phyloP scores from a whole-genome alignment of 805 yeast species.

The Ascoidea tarda region DNA sequence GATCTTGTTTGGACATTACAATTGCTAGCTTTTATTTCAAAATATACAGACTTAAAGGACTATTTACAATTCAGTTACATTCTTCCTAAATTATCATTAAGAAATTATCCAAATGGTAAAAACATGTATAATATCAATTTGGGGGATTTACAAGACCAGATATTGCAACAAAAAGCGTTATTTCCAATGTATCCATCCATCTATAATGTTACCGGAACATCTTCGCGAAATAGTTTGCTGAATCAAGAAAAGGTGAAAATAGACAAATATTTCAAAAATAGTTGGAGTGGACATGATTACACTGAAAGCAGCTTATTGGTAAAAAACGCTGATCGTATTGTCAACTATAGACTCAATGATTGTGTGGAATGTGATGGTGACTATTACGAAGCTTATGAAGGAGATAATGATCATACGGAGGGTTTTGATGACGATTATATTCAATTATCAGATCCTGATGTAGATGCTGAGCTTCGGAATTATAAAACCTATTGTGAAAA shows the following conservation, averaged over 20 bases:
- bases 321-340: neutral
- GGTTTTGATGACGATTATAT: conserved; percentile 10
- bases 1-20: conserved; percentile 92
- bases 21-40: conserved; percentile 82
- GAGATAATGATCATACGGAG: neutral
- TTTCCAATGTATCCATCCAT: neutral
- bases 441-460: conserved; percentile 19
- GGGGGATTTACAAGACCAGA: neutral
- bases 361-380: neutral
- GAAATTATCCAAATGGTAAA: conserved; percentile 17
- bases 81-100: conserved; percentile 52
- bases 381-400: neutral
- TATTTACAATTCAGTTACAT: conserved; percentile 63
- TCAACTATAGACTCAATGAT: no score
- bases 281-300: neutral
- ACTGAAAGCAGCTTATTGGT: neutral
- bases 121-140: conserved; percentile 9
- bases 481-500: conserved; percentile 22
- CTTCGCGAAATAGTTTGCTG: neutral
- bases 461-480: conserved; percentile 7
- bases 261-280: neutral
- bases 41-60: conserved; percentile 70
- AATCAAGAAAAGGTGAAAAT: neutral
- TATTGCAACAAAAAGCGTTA: neutral
- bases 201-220: no score